Base-by-base conservation (phyloP, 1,139 yeast species). In the Pichia sp. region DNA sequence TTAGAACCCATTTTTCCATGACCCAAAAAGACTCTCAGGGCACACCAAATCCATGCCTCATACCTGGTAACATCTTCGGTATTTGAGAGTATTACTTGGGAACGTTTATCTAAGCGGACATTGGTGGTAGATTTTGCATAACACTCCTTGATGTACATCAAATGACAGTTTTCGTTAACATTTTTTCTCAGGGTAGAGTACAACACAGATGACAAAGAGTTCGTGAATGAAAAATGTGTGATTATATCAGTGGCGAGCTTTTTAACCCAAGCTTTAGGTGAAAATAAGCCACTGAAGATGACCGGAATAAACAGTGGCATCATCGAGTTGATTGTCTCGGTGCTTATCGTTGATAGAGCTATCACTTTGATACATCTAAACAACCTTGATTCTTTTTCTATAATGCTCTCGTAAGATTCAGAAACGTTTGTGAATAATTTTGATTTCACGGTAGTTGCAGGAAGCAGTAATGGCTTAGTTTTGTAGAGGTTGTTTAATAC, bases 1-100 rank as follows among this genome's bases (percentile, higher is more conserved):
- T 85, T 70, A 0, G 96, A 87, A 16, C 96, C 96, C 76, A 86
- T 76, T 61, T 83, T 85, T 12, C 98, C 98, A 60, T 93, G 77
- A 1, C 97, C 97, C 57, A 86, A 91, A 49, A 93, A 66, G 0
- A 96, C 83, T 53, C 82, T 78, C 53, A 81, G 87, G 3, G 89
- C 85, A 10, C 85, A 73, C 60, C 78, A 74, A 50, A 91, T 67
- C 98, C 98, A 93, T n/a, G 87, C 80, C 61, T 88, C 96, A 60
- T 88, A 86, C 47, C 91, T 74, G 62, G 78, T 80, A 53, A 76
- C 74, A 7, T 70, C 68, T 30, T 58, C 57, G 7, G 55, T 49
- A 28, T 62, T 58, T 4, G 54, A 40, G 22, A 63, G 36, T 9
- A 65, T 52, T 23, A 60, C 57, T 31, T 60, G 60, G 2, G 70